Evolutionary conservation across 257 asterid genomes (phyloP).

Genomic region (Rehmannia glutinosa): DNA sequence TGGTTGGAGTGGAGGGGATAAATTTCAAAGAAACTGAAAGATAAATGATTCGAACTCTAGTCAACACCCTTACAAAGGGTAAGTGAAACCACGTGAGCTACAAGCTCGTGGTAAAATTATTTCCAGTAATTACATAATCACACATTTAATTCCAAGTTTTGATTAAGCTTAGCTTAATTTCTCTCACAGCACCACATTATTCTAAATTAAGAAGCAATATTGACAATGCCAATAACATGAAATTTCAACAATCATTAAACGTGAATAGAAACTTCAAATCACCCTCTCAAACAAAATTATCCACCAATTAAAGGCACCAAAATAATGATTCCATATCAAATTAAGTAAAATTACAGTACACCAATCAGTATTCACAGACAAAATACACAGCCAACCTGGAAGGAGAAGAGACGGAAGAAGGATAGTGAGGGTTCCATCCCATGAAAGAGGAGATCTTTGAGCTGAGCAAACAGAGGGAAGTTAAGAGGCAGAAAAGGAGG

Average conservation of each 20-base stretch:
- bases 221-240: background rate
- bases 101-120: no score
- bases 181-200: background rate
- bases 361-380: background rate
- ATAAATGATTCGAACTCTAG: no score
- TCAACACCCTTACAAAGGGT: no score
- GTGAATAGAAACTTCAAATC: background rate
- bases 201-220: background rate
- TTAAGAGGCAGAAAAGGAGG: constrained; percentile 24
- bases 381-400: constrained; percentile 38
- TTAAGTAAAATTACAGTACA: background rate
- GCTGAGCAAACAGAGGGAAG: constrained; percentile 29
- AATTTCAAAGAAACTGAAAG: no score
- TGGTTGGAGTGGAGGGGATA: no score
- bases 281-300: background rate
- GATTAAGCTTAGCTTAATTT: background rate
- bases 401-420: constrained; percentile 38
- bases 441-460: constrained; percentile 35
- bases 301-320: background rate
- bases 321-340: background rate
- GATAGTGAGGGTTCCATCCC: constrained; percentile 51
- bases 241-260: background rate
- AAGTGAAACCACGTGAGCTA: no score
- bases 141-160: background rate
- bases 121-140: background rate